phyloP scores from a whole-genome alignment of 768 basidiomycete species.

The Paxillus rubicundulus region DNA sequence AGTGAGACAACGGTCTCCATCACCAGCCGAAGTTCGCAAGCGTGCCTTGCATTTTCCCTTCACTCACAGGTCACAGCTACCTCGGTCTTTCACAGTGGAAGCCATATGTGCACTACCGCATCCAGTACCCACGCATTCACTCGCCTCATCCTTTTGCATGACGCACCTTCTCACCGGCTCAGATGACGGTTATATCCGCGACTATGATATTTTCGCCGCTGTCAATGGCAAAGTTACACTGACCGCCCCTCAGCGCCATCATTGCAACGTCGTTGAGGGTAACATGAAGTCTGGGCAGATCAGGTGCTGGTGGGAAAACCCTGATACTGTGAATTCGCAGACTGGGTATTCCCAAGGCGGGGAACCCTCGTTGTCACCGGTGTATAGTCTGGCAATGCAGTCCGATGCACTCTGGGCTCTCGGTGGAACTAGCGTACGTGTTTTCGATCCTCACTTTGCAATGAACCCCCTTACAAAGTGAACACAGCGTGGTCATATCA shows the following conservation, averaged over 20 bases:
- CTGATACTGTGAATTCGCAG: slow-evolving; percentile 22
- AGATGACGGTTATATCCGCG: slow-evolving; percentile 89
- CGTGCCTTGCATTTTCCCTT: slow-evolving; percentile 38
- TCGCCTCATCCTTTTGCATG: slow-evolving; percentile 84
- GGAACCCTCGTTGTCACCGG: slow-evolving; percentile 59
- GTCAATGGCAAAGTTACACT: slow-evolving; percentile 86
- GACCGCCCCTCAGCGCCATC: slow-evolving; percentile 84
- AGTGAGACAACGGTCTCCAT: slow-evolving; percentile 43
- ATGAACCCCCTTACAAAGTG: slow-evolving; percentile 15
- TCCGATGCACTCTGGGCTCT: slow-evolving; percentile 92
- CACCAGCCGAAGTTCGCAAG: slow-evolving; percentile 55
- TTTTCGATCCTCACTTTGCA: slow-evolving; percentile 15
- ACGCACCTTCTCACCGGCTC: slow-evolving; percentile 87
- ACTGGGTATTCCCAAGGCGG: slow-evolving; percentile 40
- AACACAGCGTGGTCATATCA: slow-evolving; percentile 80
- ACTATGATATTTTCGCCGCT: slow-evolving; percentile 87
- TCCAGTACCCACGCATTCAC: slow-evolving; percentile 82
- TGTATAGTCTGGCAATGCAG: slow-evolving; percentile 89
- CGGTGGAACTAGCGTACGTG: slow-evolving; percentile 78
- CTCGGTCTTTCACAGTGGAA: slow-evolving; percentile 80
- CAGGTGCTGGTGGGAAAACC: slow-evolving; percentile 90
- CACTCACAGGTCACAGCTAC: slow-evolving; percentile 29
- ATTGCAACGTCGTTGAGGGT: slow-evolving; percentile 88
- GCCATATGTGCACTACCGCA: slow-evolving; percentile 91
- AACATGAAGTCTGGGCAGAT: slow-evolving; percentile 87